These are phyloP conservation scores for Trypanosoma lewisi DNA, from an alignment of 208 protist species.

Conservation along the genomic window DNA sequence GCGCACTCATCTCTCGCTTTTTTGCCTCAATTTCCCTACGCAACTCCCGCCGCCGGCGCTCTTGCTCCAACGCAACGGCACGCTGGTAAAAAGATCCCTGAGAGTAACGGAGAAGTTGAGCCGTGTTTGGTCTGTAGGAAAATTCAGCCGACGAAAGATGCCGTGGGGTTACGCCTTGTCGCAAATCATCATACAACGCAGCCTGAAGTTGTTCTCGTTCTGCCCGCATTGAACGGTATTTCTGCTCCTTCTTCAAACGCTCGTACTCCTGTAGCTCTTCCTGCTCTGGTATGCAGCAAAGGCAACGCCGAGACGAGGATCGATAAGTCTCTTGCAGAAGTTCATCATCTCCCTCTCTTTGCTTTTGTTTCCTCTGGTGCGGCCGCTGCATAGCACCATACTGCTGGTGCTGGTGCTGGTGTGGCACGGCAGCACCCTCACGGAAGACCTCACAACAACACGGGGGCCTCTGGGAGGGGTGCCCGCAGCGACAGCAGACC, in stretches of 20 bases:
- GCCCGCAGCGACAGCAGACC: not conserved
- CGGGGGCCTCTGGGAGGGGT: constrained; percentile 7
- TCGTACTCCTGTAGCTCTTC: constrained; percentile 57
- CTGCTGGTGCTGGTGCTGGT: constrained; percentile 5
- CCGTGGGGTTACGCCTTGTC: not conserved
- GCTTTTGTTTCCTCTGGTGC: not conserved
- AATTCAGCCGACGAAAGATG: not conserved
- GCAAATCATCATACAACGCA: constrained; percentile 19
- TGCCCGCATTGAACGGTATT: constrained; percentile 36
- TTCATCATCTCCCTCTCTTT: not conserved
- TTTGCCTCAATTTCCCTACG: constrained; percentile 64
- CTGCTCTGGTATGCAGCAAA: constrained; percentile 66
- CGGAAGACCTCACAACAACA: constrained; percentile 57
- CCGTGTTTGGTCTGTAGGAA: constrained; percentile 47
- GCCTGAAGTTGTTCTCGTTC: constrained; percentile 31
- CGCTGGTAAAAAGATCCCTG: constrained; percentile 47
- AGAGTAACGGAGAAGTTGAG: constrained; percentile 63
- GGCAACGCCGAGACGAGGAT: constrained; percentile 29
- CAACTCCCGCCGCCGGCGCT: constrained; percentile 52
- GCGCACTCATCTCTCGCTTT: constrained; percentile 35
- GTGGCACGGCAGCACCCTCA: not conserved
- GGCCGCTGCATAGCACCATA: not conserved
- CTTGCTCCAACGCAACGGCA: constrained; percentile 47
- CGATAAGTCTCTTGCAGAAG: not conserved
- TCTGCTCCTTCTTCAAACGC: constrained; percentile 44